Evolutionary conservation across 257 asterid genomes (phyloP).

Genomic region (Capsicum chinense): DNA sequence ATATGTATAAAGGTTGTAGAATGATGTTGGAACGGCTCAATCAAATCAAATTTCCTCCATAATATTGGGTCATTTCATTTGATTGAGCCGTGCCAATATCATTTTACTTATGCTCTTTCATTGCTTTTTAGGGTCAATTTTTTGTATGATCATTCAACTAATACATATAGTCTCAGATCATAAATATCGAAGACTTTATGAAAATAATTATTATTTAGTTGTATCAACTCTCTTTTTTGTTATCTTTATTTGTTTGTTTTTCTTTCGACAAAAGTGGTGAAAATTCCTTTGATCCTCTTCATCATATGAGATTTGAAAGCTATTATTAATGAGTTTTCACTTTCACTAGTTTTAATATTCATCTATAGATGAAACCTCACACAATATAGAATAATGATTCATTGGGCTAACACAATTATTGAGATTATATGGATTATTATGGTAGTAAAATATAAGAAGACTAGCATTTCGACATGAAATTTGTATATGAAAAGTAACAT

Average conservation of each 20-base stretch:
- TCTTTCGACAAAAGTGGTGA: not conserved
- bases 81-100: conserved; percentile 87
- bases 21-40: conserved; percentile 67
- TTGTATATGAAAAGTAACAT: not conserved
- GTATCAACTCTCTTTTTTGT: not conserved
- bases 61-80: conserved; percentile 48
- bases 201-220: not conserved
- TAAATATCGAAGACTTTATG: not conserved
- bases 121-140: not conserved
- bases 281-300: not conserved
- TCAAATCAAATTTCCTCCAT: conserved; percentile 56
- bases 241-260: not conserved
- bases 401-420: conserved; percentile 3
- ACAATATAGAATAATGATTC: not conserved
- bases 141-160: not conserved
- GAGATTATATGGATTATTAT: not conserved
- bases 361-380: not conserved
- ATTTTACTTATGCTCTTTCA: not conserved
- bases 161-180: not conserved
- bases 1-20: not conserved
- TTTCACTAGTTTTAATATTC: not conserved
- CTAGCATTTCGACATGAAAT: not conserved
- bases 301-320: not conserved
- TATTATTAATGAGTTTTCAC: not conserved
- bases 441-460: not conserved